A percentile compares a stretch with the other conserved stretches of the same genome.
Conservation (phyloP, 345 rosid genomes). For the Microcos paniculata region DNA sequence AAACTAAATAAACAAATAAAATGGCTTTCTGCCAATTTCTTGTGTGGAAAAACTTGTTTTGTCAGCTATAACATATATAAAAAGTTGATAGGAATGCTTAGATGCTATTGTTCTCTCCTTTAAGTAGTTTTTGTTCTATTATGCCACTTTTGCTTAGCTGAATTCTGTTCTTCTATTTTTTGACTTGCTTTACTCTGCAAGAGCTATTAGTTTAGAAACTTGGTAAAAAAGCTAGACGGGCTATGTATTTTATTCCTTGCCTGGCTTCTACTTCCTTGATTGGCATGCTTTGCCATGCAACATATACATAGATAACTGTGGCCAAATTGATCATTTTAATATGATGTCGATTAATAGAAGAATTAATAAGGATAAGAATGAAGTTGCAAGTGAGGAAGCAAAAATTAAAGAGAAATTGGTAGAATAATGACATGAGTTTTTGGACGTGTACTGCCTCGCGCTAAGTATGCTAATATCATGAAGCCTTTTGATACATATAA, state of each 20-base stretch:
- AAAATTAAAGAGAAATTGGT: background rate
- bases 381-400: background rate
- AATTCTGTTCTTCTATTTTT: background rate
- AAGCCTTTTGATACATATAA: background rate
- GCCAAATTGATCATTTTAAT: background rate
- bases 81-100: background rate
- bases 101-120: background rate
- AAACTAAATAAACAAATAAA: background rate
- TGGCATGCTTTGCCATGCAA: background rate
- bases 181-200: background rate
- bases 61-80: background rate
- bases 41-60: background rate
- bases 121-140: background rate
- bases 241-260: background rate
- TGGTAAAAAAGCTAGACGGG: background rate
- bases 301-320: background rate
- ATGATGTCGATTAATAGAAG: background rate
- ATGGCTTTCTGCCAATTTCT: background rate
- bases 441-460: background rate
- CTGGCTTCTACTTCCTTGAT: background rate
- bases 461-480: background rate
- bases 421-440: background rate
- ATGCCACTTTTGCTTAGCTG: background rate
- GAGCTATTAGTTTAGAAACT: background rate
- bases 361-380: background rate